A percentile compares a stretch with the other conserved stretches of the same genome.
phyloP scores from a whole-genome alignment of 1,284 basidiomycete species.

The Tremellales sp. region DNA sequence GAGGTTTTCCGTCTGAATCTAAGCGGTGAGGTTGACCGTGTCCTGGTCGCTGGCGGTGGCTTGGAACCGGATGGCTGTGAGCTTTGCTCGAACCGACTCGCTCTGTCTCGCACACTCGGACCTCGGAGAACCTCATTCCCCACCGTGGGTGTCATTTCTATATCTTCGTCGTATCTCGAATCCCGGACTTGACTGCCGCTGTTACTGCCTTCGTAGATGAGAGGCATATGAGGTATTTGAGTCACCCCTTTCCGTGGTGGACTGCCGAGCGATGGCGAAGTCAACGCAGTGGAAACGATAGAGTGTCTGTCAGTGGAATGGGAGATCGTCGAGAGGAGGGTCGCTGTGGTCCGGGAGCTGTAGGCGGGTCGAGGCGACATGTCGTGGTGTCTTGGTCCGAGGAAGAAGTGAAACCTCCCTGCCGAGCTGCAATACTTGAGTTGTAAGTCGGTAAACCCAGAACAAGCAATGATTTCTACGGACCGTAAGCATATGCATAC shows the following conservation, averaged over 20 bases:
- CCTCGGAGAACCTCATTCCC: conserved; percentile 17
- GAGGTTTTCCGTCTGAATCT: conserved; percentile 14
- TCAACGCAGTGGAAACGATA: conserved; percentile 23
- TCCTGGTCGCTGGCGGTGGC: conserved; percentile 10
- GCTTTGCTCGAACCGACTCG: conserved; percentile 25
- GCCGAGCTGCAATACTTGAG: background rate
- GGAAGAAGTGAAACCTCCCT: background rate
- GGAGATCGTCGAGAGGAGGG: conserved; percentile 22
- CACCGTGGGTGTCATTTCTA: conserved; percentile 8
- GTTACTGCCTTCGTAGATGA: conserved; percentile 13
- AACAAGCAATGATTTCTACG: too few species aligned
- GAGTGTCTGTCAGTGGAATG: conserved; percentile 15
- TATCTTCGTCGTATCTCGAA: conserved; percentile 8
- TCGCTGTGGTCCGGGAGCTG: conserved; percentile 12
- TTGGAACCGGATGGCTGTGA: conserved; percentile 16
- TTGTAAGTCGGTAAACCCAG: background rate
- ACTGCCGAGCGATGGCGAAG: conserved; percentile 25
- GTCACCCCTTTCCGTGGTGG: conserved; percentile 12
- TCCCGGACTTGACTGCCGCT: conserved; percentile 6
- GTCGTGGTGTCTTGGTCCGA: background rate
- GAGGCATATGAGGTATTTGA: conserved; percentile 21
- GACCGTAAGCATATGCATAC: too few species aligned
- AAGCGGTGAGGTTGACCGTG: conserved; percentile 25
- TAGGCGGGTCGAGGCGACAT: background rate
- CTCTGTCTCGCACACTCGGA: conserved; percentile 23